Evolutionary conservation across 192 early-diverging fungal genomes (phyloP).

Genomic region (Coemansia sp.): DNA sequence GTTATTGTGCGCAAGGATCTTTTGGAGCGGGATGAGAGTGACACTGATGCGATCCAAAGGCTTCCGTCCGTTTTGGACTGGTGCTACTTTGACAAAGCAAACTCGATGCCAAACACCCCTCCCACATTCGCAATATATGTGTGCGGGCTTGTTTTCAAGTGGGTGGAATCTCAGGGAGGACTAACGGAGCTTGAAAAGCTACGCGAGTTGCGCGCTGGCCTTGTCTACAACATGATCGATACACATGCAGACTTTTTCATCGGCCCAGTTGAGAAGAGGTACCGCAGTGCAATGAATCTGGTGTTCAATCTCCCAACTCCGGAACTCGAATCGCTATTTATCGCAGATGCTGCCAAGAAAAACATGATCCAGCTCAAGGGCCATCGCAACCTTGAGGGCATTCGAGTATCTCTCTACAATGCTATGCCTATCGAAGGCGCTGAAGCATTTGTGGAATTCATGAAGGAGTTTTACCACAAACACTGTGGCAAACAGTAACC

Average conservation of each 20-base stretch:
- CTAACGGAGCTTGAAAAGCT: constrained; percentile 63
- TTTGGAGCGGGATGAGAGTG: constrained; percentile 58
- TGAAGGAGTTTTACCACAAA: constrained; percentile 73
- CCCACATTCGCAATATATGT: constrained; percentile 94
- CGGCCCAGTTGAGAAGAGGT: constrained; percentile 62
- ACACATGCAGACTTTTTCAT: constrained; percentile 65
- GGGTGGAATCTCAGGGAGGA: constrained; percentile 62
- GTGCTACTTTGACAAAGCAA: constrained; percentile 73
- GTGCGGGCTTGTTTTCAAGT: constrained; percentile 85
- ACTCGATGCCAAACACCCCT: constrained; percentile 95
- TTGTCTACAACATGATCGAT: constrained; percentile 67
- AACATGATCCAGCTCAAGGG: constrained; percentile 91
- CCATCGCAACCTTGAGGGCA: constrained; percentile 92
- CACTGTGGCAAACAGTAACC: constrained; percentile 13
- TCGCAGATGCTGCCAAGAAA: constrained; percentile 72
- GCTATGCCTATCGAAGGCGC: constrained; percentile 86
- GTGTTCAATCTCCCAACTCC: constrained; percentile 69
- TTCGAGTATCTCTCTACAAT: constrained; percentile 93
- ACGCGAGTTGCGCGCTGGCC: constrained; percentile 69
- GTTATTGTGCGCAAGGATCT: constrained; percentile 92
- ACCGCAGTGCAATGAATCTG: constrained; percentile 88
- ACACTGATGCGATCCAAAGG: constrained; percentile 44
- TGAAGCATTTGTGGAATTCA: constrained; percentile 71
- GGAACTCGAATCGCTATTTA: constrained; percentile 79
- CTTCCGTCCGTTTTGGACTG: constrained; percentile 86